Percentiles rank a stretch among this genome's conserved stretches.
Conservation (phyloP, 352 stramenopile species). For the Blastocystis sp. region DNA sequence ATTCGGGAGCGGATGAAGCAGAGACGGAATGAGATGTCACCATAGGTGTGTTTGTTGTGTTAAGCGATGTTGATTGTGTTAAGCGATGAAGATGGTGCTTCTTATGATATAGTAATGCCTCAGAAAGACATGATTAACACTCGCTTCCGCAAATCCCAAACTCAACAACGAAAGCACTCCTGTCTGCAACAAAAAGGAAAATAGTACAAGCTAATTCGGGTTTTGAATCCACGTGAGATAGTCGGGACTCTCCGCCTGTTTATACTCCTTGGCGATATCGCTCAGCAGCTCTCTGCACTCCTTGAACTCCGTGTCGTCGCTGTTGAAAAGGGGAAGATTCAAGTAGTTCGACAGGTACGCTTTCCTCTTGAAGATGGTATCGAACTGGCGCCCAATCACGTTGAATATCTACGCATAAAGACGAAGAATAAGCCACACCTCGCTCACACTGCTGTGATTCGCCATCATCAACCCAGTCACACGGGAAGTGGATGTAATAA, state of each 20-base stretch:
- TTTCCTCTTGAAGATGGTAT: constrained; percentile 93
- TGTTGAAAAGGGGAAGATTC: constrained; percentile 92
- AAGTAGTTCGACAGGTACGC: constrained; percentile 99
- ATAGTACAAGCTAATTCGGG: constrained; percentile 27
- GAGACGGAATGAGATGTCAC: not conserved
- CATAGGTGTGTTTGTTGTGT: not conserved
- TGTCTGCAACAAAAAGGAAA: too few relatives aligned
- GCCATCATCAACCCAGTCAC: constrained; percentile 96
- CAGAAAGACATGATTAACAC: too few relatives aligned
- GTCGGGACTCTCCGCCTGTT: constrained; percentile 6
- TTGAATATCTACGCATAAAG: constrained; percentile 80
- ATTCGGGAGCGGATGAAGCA: constrained; percentile 34
- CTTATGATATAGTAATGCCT: too few relatives aligned
- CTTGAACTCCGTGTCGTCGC: constrained; percentile 69
- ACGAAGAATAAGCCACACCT: constrained; percentile 80
- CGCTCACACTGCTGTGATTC: constrained; percentile 95
- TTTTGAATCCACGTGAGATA: constrained; percentile 60
- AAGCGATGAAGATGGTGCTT: too few relatives aligned
- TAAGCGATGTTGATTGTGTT: too few relatives aligned
- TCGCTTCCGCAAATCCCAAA: too few relatives aligned
- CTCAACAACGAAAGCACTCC: too few relatives aligned
- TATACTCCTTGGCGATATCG: constrained; percentile 58
- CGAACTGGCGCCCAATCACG: constrained; percentile 91
- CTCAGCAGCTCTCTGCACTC: constrained; percentile 19
- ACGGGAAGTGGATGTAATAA: constrained; percentile 18